Evolutionary conservation across 805 yeast genomes (phyloP).

Genomic region (Millerago galiae): DNA sequence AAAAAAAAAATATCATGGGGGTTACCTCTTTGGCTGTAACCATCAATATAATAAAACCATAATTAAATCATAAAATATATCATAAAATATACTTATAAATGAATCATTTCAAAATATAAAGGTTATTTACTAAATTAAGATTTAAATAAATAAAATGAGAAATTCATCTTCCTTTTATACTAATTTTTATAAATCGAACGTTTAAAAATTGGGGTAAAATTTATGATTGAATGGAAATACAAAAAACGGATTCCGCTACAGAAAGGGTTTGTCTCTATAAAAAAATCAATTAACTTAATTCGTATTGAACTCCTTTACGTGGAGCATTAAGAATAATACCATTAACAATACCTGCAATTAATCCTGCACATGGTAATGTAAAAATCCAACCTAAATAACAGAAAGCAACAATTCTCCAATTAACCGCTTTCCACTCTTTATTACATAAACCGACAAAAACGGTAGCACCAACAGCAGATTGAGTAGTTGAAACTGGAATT

Average conservation of each 20-base stretch:
- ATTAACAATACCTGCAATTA: slow-evolving; percentile 60
- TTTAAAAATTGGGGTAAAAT: too few species aligned
- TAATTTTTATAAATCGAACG: too few species aligned
- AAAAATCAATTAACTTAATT: neutral
- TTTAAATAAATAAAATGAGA: too few species aligned
- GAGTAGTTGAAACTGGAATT: slow-evolving; percentile 74
- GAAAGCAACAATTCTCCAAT: slow-evolving; percentile 75
- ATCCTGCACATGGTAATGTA: slow-evolving; percentile 69
- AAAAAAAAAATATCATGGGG: too few species aligned
- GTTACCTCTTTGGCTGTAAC: too few species aligned
- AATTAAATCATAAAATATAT: too few species aligned
- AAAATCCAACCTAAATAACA: slow-evolving; percentile 67
- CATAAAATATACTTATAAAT: too few species aligned
- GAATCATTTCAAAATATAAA: too few species aligned
- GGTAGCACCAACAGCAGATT: slow-evolving; percentile 73
- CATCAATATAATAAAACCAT: too few species aligned
- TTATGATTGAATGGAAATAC: neutral
- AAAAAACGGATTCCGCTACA: neutral
- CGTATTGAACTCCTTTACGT: slow-evolving; percentile 30
- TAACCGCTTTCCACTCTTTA: slow-evolving; percentile 52
- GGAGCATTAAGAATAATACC: slow-evolving; percentile 66
- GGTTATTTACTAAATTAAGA: too few species aligned
- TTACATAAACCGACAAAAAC: slow-evolving; percentile 73
- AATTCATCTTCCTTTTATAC: too few species aligned
- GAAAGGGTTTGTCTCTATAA: neutral